Evolutionary conservation across 2,329 filamentous ascomycete genomes (phyloP).

Genomic region (Rhinocladiella similis): DNA sequence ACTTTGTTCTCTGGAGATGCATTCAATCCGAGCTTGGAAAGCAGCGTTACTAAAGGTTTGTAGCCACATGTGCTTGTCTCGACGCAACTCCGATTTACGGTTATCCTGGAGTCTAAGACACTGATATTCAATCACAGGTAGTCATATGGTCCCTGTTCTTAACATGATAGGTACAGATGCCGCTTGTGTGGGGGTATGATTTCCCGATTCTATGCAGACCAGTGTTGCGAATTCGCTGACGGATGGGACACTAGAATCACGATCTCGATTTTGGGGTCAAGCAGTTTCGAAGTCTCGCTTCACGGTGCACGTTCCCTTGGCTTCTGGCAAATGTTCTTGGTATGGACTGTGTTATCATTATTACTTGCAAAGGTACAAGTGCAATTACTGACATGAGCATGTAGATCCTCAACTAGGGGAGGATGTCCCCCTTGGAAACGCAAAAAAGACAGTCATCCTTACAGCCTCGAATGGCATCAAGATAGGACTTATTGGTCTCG

Average conservation of each 20-base stretch:
- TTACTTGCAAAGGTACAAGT: constrained; percentile 58
- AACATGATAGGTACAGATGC: constrained; percentile 76
- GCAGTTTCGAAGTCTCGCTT: constrained; percentile 72
- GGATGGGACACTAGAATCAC: constrained; percentile 63
- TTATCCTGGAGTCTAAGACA: no score
- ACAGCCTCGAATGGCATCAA: constrained; percentile 82
- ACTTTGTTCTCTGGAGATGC: constrained; percentile 90
- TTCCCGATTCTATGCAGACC: background rate
- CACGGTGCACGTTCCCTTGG: constrained; percentile 83
- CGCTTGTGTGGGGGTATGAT: constrained; percentile 75
- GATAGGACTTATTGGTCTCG: constrained; percentile 80
- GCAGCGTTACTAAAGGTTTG: constrained; percentile 78
- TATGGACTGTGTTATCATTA: background rate
- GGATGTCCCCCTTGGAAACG: constrained; percentile 72
- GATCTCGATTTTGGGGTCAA: constrained; percentile 88
- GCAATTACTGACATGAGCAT: constrained; percentile 69
- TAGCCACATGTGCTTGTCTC: background rate
- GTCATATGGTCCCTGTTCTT: constrained; percentile 84
- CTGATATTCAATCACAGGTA: constrained; percentile 13
- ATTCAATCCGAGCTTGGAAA: constrained; percentile 89
- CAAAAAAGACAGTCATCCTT: constrained; percentile 72
- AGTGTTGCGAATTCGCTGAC: background rate
- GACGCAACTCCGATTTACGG: no score
- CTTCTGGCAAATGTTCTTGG: constrained; percentile 73
- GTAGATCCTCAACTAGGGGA: constrained; percentile 78